Conservation (phyloP, 2,329 filamentous ascomycete species). For the Colletotrichum cuscutae region DNA sequence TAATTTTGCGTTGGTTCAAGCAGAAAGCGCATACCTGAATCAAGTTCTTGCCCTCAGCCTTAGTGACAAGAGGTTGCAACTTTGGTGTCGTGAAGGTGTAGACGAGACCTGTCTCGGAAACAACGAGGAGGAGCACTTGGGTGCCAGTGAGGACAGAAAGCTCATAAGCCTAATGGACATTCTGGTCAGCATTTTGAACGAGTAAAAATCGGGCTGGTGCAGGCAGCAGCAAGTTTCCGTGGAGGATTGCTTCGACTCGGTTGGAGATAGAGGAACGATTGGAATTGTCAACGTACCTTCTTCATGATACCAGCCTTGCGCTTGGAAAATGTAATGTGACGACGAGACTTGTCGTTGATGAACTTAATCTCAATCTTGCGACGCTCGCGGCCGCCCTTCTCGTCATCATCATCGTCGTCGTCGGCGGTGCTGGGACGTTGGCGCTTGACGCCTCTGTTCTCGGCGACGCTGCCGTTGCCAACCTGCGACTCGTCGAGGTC, state of each 20-base stretch:
- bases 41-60: constrained; percentile 98
- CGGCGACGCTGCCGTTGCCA: constrained; percentile 70
- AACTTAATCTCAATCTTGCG: constrained; percentile 99
- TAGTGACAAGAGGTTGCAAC: constrained; percentile 96
- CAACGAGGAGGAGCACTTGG: constrained; percentile 94
- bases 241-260: too few relatives aligned
- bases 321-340: constrained; percentile 99
- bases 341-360: constrained; percentile 99
- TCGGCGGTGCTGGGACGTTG: constrained; percentile 84
- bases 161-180: constrained; percentile 83
- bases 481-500: constrained; percentile 79
- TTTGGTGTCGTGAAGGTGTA: constrained; percentile 99
- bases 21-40: constrained; percentile 80
- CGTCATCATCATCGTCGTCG: constrained; percentile 97
- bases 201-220: background rate
- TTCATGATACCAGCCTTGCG: constrained; percentile 99
- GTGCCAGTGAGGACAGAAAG: constrained; percentile 97
- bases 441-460: constrained; percentile 89
- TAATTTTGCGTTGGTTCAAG: too few relatives aligned
- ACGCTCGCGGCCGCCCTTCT: constrained; percentile 96
- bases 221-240: background rate
- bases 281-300: constrained; percentile 72
- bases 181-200: constrained; percentile 29
- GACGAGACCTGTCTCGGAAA: constrained; percentile 96
- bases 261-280: background rate